Conservation (phyloP, 2,329 filamentous ascomycete species). For the Colletotrichum somersetense region DNA sequence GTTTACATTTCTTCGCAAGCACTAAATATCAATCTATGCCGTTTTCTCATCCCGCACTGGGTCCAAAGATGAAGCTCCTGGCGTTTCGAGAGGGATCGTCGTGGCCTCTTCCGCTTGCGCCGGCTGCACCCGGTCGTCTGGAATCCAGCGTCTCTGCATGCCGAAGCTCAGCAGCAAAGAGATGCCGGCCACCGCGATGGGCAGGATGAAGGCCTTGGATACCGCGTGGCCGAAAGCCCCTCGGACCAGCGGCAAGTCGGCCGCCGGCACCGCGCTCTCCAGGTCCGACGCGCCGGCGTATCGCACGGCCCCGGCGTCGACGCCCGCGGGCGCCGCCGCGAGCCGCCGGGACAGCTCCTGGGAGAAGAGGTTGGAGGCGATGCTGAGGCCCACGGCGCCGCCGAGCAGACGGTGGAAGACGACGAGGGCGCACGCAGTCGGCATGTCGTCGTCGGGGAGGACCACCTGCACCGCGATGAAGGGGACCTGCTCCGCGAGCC, state of each 20-base stretch:
- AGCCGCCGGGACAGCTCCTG: conserved; percentile 7
- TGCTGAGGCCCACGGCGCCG: conserved; percentile 8
- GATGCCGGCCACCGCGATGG: background rate
- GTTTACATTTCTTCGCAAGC: background rate
- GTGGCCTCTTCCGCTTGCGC: background rate
- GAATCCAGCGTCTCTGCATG: conserved; percentile 13
- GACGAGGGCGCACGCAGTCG: background rate
- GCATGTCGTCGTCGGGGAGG: conserved; percentile 27
- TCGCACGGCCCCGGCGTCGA: background rate
- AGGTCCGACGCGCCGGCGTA: conserved; percentile 4
- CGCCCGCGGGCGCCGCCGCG: background rate
- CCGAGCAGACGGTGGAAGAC: background rate
- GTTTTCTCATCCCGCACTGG: background rate
- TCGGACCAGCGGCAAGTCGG: conserved; percentile 3
- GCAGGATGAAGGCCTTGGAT: background rate
- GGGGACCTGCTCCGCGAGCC: conserved; percentile 34
- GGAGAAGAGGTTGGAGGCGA: conserved; percentile 18
- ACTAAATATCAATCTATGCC: background rate
- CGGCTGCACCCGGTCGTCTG: conserved; percentile 7
- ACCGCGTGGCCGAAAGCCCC: background rate
- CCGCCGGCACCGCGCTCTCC: conserved; percentile 1
- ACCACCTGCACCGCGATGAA: conserved; percentile 40
- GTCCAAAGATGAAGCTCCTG: background rate
- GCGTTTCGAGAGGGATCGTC: background rate
- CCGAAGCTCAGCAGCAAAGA: conserved; percentile 3